phyloP scores from a whole-genome alignment of 2,329 filamentous ascomycete species.

The Bipolaris victoriae region DNA sequence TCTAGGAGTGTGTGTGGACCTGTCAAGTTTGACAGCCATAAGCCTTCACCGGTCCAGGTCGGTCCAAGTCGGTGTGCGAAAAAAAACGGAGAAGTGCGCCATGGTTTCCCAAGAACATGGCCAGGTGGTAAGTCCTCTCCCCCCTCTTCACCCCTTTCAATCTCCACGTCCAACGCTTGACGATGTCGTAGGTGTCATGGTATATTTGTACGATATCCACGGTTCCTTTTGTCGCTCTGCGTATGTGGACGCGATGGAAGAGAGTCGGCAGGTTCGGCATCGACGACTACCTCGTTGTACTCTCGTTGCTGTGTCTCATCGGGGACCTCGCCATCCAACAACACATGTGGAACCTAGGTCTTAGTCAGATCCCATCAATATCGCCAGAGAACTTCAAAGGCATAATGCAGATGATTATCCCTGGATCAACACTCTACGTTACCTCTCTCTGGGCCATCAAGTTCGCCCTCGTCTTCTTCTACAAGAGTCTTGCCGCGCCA shows the following conservation, averaged over 20 bases:
- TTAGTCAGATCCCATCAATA: constrained; percentile 27
- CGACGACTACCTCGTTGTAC: constrained; percentile 42
- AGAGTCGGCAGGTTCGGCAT: constrained; percentile 37
- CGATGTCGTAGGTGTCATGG: constrained; percentile 35
- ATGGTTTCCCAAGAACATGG: constrained; percentile 23
- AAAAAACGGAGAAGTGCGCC: background rate
- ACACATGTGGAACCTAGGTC: constrained; percentile 44
- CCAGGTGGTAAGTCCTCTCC: constrained; percentile 29
- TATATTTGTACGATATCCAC: constrained; percentile 45
- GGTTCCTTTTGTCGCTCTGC: constrained; percentile 35
- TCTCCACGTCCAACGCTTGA: constrained; percentile 8
- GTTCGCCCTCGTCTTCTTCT: constrained; percentile 51
- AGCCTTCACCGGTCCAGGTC: constrained; percentile 9
- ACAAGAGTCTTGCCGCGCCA: constrained; percentile 49
- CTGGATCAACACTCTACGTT: constrained; percentile 52
- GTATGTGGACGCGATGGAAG: constrained; percentile 38
- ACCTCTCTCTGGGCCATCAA: constrained; percentile 53
- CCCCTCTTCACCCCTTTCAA: background rate
- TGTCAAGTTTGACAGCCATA: background rate
- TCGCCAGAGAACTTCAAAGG: constrained; percentile 23
- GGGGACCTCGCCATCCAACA: constrained; percentile 33
- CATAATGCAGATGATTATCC: constrained; percentile 48
- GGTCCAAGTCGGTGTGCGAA: constrained; percentile 1
- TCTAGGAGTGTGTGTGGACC: background rate
- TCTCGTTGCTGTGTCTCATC: constrained; percentile 41